phyloP scores from a whole-genome alignment of 106 monocot species.

The Amphibolis antarctica region DNA sequence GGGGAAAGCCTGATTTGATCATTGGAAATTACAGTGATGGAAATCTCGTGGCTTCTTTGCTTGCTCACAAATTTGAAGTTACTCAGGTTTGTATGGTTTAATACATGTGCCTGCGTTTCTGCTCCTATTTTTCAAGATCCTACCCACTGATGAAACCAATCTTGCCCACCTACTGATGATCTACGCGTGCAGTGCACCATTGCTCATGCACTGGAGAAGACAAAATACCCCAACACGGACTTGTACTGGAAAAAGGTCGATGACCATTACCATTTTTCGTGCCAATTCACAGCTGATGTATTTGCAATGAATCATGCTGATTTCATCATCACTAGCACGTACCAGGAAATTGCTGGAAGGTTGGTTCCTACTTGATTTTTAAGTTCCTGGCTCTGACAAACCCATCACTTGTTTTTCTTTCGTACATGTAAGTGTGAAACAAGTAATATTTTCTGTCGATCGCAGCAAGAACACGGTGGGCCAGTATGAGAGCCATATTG shows the following conservation, averaged over 20 bases:
- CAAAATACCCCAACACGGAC: constrained; percentile 22
- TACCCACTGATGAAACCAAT: background rate
- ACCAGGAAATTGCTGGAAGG: constrained; percentile 96
- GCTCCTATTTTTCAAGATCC: constrained; percentile 6
- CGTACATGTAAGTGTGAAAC: background rate
- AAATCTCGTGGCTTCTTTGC: constrained; percentile 35
- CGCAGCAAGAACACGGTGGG: constrained; percentile 20
- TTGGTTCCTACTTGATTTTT: background rate
- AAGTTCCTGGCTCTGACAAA: background rate
- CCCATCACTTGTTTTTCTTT: background rate
- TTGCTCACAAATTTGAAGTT: constrained; percentile 77
- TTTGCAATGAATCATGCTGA: constrained; percentile 88
- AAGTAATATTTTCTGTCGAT: background rate
- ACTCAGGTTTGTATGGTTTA: constrained; percentile 40
- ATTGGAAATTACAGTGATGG: constrained; percentile 60
- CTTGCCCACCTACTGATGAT: background rate
- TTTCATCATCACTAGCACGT: constrained; percentile 90
- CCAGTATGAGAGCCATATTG: constrained; percentile 23
- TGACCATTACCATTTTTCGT: constrained; percentile 29
- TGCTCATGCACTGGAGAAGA: constrained; percentile 26
- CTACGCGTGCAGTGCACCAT: constrained; percentile 18
- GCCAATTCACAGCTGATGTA: constrained; percentile 40
- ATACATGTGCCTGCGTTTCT: background rate
- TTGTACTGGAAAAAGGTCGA: constrained; percentile 26
- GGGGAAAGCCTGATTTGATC: constrained; percentile 74